Evolutionary conservation across 352 stramenopile genomes (phyloP).

Genomic region (Phytophthora podocarpi): DNA sequence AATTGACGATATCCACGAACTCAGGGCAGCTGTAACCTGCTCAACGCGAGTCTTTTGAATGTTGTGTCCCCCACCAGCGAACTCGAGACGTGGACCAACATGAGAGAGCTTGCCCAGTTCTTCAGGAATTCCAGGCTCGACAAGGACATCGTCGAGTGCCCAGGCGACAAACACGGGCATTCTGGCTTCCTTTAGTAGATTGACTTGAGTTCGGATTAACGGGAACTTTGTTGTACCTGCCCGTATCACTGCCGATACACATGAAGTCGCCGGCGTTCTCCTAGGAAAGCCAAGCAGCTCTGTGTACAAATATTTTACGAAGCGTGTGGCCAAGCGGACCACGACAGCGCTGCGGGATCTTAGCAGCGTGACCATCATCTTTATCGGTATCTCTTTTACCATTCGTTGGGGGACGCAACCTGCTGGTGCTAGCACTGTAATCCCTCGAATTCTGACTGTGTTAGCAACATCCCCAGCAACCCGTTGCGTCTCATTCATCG

Average conservation of each 20-base stretch:
- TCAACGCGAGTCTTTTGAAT: conserved; percentile 65
- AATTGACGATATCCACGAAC: conserved; percentile 30
- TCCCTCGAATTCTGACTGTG: conserved; percentile 32
- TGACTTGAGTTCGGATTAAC: conserved; percentile 40
- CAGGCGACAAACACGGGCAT: conserved; percentile 53
- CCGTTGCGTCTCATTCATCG: conserved; percentile 28
- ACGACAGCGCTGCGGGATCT: conserved; percentile 32
- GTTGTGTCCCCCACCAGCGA: conserved; percentile 57
- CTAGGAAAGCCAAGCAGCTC: conserved; percentile 43
- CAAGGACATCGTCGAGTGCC: conserved; percentile 48
- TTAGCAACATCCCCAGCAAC: conserved; percentile 12
- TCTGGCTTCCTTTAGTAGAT: conserved; percentile 11
- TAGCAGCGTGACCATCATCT: conserved; percentile 24
- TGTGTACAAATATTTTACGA: conserved; percentile 47
- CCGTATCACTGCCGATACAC: conserved; percentile 47
- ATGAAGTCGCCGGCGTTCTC: conserved; percentile 33
- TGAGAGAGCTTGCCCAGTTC: conserved; percentile 43
- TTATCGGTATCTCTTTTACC: conserved; percentile 39
- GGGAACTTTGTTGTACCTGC: conserved; percentile 50
- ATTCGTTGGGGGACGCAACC: conserved; percentile 51
- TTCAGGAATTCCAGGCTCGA: conserved; percentile 45
- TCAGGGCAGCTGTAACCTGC: conserved; percentile 28
- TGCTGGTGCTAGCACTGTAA: conserved; percentile 47
- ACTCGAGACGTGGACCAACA: conserved; percentile 45
- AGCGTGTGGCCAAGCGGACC: conserved; percentile 23